phyloP scores from a whole-genome alignment of 2,329 filamentous ascomycete species.

The Cercospora beticola region DNA sequence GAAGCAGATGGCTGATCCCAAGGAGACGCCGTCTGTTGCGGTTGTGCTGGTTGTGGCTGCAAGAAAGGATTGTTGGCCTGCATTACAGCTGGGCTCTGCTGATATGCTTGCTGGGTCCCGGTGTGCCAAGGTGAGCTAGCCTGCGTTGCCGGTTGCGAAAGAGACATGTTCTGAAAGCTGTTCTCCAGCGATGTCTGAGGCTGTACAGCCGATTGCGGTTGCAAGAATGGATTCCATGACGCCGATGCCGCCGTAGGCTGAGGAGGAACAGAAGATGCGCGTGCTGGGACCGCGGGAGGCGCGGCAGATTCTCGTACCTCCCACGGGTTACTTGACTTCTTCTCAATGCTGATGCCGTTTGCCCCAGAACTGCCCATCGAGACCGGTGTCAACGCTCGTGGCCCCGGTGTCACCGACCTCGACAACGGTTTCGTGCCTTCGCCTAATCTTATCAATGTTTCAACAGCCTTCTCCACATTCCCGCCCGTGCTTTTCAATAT shows the following conservation, averaged over 20 bases:
- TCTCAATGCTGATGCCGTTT: slow-evolving; percentile 49
- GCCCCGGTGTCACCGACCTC: slow-evolving; percentile 36
- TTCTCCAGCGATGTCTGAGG: slow-evolving; percentile 29
- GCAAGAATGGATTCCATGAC: slow-evolving; percentile 70
- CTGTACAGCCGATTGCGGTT: slow-evolving; percentile 32
- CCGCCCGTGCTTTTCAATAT: slow-evolving; percentile 81
- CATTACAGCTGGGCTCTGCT: slow-evolving; percentile 28
- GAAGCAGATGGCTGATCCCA: slow-evolving; percentile 23
- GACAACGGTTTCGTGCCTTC: slow-evolving; percentile 58
- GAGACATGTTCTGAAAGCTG: slow-evolving; percentile 68
- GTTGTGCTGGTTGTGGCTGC: slow-evolving; percentile 27
- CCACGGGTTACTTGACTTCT: slow-evolving; percentile 45
- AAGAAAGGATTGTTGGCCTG: slow-evolving; percentile 35
- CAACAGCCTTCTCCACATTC: slow-evolving; percentile 81
- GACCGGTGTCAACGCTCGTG: slow-evolving; percentile 39
- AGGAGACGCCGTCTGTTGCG: slow-evolving; percentile 26
- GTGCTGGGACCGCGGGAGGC: slow-evolving; percentile 27
- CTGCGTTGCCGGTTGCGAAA: slow-evolving; percentile 45
- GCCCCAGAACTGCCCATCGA: slow-evolving; percentile 47
- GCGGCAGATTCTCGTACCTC: slow-evolving; percentile 43
- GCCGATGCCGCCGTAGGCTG: slow-evolving; percentile 34
- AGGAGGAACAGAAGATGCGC: slow-evolving; percentile 39
- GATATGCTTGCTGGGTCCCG: slow-evolving; percentile 25
- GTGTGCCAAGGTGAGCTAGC: slow-evolving; percentile 9
- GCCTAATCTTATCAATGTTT: slow-evolving; percentile 78